These are phyloP conservation scores for Vitis rupestris DNA, from an alignment of 164 flowering plant species.

Conservation along the genomic window DNA sequence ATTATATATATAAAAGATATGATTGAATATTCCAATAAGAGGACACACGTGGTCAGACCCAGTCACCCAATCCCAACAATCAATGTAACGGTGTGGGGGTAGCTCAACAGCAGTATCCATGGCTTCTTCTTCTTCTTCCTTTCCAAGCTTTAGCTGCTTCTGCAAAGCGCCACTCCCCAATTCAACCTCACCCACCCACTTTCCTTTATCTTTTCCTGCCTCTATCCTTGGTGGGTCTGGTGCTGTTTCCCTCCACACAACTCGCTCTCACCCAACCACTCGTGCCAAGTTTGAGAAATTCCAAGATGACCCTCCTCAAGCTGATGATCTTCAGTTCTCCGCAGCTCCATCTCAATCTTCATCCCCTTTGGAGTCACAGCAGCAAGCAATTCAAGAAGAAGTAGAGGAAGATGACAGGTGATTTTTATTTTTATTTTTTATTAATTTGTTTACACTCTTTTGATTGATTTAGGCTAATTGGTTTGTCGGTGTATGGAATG, in stretches of 20 bases:
- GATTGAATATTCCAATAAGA: too few relatives aligned
- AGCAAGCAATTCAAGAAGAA: slow-evolving; percentile 18
- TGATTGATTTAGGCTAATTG: too few relatives aligned
- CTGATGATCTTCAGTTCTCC: neutral
- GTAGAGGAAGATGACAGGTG: slow-evolving; percentile 63
- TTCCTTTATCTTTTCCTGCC: slow-evolving; percentile 22
- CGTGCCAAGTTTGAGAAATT: slow-evolving; percentile 82
- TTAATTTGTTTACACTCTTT: too few relatives aligned
- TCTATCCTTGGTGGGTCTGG: slow-evolving; percentile 14
- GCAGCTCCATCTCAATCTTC: neutral
- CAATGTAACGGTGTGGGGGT: neutral
- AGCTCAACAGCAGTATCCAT: slow-evolving; percentile 4
- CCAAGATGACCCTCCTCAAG: slow-evolving; percentile 41
- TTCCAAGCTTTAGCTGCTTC: slow-evolving; percentile 14
- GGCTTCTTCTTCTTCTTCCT: slow-evolving; percentile 26
- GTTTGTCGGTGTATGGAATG: too few relatives aligned
- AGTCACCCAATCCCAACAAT: too few relatives aligned
- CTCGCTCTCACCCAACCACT: slow-evolving; percentile 25
- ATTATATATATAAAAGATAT: too few relatives aligned
- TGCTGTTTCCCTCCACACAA: slow-evolving; percentile 26
- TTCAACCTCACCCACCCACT: slow-evolving; percentile 26
- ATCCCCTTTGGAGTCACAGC: slow-evolving; percentile 18
- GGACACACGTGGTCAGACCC: too few relatives aligned
- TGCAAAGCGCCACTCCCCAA: slow-evolving; percentile 16
- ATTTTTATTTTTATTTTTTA: neutral